These are phyloP conservation scores for Gastrolobium bilobum DNA, from an alignment of 306 rosid species.

Conservation along the genomic window DNA sequence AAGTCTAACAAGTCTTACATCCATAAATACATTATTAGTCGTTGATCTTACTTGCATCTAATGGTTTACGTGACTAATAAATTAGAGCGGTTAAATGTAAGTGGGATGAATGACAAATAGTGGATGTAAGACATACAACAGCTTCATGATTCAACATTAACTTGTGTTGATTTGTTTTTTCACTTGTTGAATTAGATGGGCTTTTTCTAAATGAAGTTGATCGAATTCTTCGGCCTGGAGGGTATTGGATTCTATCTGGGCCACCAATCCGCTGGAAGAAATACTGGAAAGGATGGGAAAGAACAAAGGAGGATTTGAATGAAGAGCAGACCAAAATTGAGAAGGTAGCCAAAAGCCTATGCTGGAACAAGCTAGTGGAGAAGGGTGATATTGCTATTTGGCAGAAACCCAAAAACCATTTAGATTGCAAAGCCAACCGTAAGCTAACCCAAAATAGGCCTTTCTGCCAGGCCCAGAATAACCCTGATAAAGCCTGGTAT, in stretches of 20 bases:
- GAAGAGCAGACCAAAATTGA: conserved; percentile 74
- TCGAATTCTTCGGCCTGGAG: conserved; percentile 77
- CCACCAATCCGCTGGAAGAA: conserved; percentile 78
- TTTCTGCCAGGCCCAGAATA: conserved; percentile 61
- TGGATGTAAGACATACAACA: background rate
- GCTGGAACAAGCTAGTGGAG: conserved; percentile 77
- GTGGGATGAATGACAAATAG: too few species aligned
- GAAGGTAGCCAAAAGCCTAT: conserved; percentile 72
- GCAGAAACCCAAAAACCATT: conserved; percentile 80
- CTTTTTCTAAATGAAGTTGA: conserved; percentile 73
- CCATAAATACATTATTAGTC: too few species aligned
- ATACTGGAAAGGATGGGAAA: conserved; percentile 79
- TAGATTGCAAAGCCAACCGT: conserved; percentile 59
- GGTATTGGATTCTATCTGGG: conserved; percentile 87
- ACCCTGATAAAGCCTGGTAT: conserved; percentile 76
- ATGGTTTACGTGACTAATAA: too few species aligned
- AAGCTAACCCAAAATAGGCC: conserved; percentile 51
- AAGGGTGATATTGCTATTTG: conserved; percentile 80
- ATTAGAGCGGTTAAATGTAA: too few species aligned
- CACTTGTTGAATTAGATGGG: conserved; percentile 60
- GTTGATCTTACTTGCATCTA: too few species aligned
- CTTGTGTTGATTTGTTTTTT: background rate
- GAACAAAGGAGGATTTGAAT: conserved; percentile 75
- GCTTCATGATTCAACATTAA: conserved; percentile 16
- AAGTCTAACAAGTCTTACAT: too few species aligned